These are phyloP conservation scores for Skeletonema grethae DNA, from an alignment of 108 stramenopile species.

Conservation along the genomic window DNA sequence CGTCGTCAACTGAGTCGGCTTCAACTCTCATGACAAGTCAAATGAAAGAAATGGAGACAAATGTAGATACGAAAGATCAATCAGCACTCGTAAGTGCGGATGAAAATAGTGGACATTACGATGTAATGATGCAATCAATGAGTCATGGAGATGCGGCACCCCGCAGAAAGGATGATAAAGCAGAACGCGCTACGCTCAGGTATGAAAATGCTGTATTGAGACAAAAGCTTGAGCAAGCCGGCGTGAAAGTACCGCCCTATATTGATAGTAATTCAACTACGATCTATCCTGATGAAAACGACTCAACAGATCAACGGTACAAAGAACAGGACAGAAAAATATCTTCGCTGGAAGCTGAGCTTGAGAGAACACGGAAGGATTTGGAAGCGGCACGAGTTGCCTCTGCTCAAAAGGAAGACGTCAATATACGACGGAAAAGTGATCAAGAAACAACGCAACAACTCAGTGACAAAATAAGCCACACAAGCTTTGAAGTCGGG, in stretches of 20 bases:
- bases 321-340: constrained; percentile 31
- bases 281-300: constrained; percentile 18
- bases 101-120: constrained; percentile 64
- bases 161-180: constrained; percentile 28
- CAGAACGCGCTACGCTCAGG: constrained; percentile 71
- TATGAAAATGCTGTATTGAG: constrained; percentile 84
- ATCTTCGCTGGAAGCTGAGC: constrained; percentile 29
- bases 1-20: constrained; percentile 10
- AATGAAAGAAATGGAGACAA: constrained; percentile 10
- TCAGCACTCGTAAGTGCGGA: constrained; percentile 81
- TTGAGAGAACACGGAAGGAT: constrained; percentile 42
- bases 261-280: constrained; percentile 58
- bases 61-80: constrained; percentile 22
- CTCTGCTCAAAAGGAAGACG: constrained; percentile 42
- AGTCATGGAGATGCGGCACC: constrained; percentile 17
- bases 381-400: constrained; percentile 51
- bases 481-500: constrained; percentile 79
- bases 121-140: constrained; percentile 66
- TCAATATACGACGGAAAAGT: constrained; percentile 20
- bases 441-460: constrained; percentile 20
- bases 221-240: constrained; percentile 68
- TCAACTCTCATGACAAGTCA: not conserved
- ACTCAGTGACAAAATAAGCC: constrained; percentile 78
- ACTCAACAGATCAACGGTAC: constrained; percentile 11
- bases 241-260: constrained; percentile 74